These are phyloP conservation scores for Boletus tomentosulus DNA, from an alignment of 768 basidiomycete species.

Conservation along the genomic window DNA sequence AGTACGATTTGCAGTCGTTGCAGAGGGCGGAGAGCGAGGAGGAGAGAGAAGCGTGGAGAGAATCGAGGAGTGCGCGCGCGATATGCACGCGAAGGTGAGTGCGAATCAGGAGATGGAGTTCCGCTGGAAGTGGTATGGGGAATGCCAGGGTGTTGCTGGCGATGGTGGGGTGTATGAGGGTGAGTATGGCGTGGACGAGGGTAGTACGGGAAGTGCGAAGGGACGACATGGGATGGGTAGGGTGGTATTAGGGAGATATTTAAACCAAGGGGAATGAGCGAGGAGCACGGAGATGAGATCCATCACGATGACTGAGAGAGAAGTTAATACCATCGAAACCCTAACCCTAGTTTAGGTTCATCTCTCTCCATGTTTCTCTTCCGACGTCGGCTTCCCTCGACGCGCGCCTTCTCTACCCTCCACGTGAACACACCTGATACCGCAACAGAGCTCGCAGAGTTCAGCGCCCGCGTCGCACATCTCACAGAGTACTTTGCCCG, in stretches of 20 bases:
- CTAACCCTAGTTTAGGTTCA: slow-evolving; percentile 35
- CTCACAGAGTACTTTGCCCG: slow-evolving; percentile 70
- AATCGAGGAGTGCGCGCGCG: slow-evolving; percentile 38
- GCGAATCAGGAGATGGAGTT: slow-evolving; percentile 52
- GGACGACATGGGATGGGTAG: slow-evolving; percentile 13
- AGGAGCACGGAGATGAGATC: slow-evolving; percentile 19
- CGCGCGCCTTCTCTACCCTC: slow-evolving; percentile 45
- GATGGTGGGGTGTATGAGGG: slow-evolving; percentile 44
- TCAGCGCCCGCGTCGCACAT: slow-evolving; percentile 56
- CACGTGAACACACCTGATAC: slow-evolving; percentile 56
- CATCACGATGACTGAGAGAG: slow-evolving; percentile 4
- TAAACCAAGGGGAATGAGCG: slow-evolving; percentile 14
- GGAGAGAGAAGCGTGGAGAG: slow-evolving; percentile 40
- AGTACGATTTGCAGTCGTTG: slow-evolving; percentile 46
- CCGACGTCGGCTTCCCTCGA: slow-evolving; percentile 16
- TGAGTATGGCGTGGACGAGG: slow-evolving; percentile 52
- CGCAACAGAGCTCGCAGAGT: slow-evolving; percentile 53
- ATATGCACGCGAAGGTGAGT: slow-evolving; percentile 41
- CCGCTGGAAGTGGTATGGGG: slow-evolving; percentile 39
- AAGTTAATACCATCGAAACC: slow-evolving; percentile 24
- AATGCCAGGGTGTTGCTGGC: slow-evolving; percentile 25
- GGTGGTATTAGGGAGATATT: slow-evolving; percentile 7
- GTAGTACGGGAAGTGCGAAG: slow-evolving; percentile 39
- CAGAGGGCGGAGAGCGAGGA: slow-evolving; percentile 35
- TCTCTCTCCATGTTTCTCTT: slow-evolving; percentile 29